phyloP scores from a whole-genome alignment of 805 yeast species.

The Barnettozyma wickerhamii region DNA sequence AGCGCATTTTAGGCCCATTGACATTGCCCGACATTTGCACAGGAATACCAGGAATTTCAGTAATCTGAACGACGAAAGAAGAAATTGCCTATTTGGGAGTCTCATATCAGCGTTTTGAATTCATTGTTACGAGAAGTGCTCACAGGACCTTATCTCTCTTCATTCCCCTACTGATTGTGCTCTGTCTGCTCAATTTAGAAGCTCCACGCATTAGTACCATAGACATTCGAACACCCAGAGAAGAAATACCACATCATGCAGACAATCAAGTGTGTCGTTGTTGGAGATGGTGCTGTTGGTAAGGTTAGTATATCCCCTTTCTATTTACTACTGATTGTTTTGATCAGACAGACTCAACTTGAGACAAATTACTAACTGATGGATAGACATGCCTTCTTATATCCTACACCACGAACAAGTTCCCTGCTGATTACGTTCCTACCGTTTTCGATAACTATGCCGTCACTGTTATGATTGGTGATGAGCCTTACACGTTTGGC shows the following conservation, averaged over 20 bases:
- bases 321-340: too few relatives aligned
- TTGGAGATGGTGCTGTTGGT: conserved; percentile 99
- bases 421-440: conserved; percentile 97
- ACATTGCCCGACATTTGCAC: too few relatives aligned
- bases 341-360: too few relatives aligned
- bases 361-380: too few relatives aligned
- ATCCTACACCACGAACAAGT: conserved; percentile 94
- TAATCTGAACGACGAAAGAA: too few relatives aligned
- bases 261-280: conserved; percentile 90
- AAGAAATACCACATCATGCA: conserved; percentile 30
- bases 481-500: conserved; percentile 97
- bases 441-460: conserved; percentile 97
- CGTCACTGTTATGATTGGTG: conserved; percentile 93
- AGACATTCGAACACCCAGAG: too few relatives aligned
- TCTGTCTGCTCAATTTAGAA: too few relatives aligned
- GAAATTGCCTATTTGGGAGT: too few relatives aligned
- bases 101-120: too few relatives aligned
- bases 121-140: not conserved
- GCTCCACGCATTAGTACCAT: too few relatives aligned
- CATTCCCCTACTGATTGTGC: not conserved
- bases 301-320: conserved; percentile 41
- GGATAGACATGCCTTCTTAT: conserved; percentile 91
- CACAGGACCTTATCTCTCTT: not conserved
- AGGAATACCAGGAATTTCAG: not conserved
- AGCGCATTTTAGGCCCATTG: not conserved